These are phyloP conservation scores for Herpetomonas tarakana DNA, from an alignment of 208 protist species.

Conservation along the genomic window DNA sequence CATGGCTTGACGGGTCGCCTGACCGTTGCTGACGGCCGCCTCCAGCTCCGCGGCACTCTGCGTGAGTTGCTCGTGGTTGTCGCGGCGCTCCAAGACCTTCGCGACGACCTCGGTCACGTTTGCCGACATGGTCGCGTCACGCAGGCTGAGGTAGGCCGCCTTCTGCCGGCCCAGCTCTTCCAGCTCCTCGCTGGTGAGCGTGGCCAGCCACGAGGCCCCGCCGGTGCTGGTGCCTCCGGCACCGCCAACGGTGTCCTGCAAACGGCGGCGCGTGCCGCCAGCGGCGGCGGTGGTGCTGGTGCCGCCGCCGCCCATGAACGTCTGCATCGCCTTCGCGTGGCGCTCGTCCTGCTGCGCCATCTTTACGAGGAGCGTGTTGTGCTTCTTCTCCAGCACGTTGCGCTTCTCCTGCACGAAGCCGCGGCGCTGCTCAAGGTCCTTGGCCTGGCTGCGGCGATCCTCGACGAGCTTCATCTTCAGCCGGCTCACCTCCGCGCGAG, in stretches of 20 bases:
- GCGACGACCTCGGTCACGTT: conserved; percentile 87
- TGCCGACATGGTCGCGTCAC: conserved; percentile 83
- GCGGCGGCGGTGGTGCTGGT: conserved; percentile 3
- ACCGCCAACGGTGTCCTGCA: conserved; percentile 8
- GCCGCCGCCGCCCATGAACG: conserved; percentile 6
- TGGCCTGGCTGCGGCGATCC: conserved; percentile 70
- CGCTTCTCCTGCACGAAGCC: conserved; percentile 78
- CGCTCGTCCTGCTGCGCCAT: conserved; percentile 75
- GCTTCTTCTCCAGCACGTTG: conserved; percentile 57
- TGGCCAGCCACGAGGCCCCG: conserved; percentile 13
- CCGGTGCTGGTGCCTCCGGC: conserved; percentile 8
- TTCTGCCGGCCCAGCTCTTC: conserved; percentile 72
- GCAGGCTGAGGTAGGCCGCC: conserved; percentile 89
- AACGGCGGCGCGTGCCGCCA: conserved; percentile 19
- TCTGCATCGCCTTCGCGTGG: conserved; percentile 26
- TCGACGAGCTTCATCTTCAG: conserved; percentile 69
- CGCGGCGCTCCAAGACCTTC: conserved; percentile 80
- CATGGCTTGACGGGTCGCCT: conserved; percentile 48
- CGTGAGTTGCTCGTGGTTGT: conserved; percentile 77
- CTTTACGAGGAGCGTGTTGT: conserved; percentile 55
- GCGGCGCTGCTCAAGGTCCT: conserved; percentile 84
- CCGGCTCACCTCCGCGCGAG: conserved; percentile 72
- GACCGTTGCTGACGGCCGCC: conserved; percentile 36
- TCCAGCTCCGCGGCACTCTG: conserved; percentile 68
- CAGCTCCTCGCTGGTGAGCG: conserved; percentile 60